A percentile compares a stretch with the other conserved stretches of the same genome.
Conservation (phyloP, 163 green algal species). For the Scenedesmus sp. region DNA sequence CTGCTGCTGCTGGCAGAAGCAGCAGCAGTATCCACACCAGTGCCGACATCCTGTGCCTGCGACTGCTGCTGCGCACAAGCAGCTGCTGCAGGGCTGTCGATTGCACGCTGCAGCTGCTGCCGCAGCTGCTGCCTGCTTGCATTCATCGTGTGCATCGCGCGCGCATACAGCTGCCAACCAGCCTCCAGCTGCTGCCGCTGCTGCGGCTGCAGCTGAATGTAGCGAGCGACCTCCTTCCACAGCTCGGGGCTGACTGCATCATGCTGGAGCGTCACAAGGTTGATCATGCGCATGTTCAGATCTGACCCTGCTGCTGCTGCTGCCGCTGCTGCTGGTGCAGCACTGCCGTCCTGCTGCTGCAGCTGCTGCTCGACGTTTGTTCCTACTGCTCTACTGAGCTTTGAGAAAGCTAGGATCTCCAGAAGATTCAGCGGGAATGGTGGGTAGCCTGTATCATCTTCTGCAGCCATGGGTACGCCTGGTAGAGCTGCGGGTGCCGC, state of each 20-base stretch:
- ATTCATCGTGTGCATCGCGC: not conserved
- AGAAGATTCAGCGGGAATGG: not conserved
- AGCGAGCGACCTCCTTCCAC: not conserved
- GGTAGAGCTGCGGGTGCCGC: not conserved
- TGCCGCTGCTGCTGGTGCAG: not conserved
- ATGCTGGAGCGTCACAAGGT: not conserved
- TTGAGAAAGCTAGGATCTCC: not conserved
- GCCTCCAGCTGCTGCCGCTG: conserved; percentile 27
- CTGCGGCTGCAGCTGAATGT: not conserved
- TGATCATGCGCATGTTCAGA: not conserved
- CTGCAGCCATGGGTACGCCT: not conserved
- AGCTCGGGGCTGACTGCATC: not conserved
- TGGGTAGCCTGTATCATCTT: not conserved
- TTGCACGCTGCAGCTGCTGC: not conserved
- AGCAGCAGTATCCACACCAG: no score
- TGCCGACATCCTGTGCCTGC: not conserved
- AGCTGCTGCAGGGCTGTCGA: not conserved
- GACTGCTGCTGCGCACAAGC: not conserved
- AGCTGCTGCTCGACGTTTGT: not conserved
- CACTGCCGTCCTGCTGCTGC: not conserved
- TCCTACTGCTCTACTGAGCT: not conserved
- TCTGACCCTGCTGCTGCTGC: not conserved
- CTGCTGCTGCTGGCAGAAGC: not conserved
- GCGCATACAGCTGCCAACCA: not conserved
- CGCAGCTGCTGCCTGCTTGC: not conserved